phyloP scores from a whole-genome alignment of 208 protist species.

The Polymyxa betae region DNA sequence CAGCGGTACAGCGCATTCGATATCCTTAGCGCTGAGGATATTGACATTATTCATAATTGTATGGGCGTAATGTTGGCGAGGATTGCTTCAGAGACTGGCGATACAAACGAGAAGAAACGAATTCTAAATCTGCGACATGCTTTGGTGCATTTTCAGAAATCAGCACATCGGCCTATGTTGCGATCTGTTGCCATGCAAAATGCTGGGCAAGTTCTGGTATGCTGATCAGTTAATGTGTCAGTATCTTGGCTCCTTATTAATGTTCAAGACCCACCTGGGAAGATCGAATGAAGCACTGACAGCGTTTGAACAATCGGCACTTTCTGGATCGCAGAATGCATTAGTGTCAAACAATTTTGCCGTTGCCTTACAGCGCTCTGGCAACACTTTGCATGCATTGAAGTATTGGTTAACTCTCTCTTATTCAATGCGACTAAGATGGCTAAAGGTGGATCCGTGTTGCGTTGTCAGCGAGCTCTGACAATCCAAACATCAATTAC shows the following conservation, averaged over 20 bases:
- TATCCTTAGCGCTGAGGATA: neutral
- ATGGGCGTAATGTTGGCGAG: neutral
- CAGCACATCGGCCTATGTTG: neutral
- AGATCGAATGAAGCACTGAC: neutral
- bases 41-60: neutral
- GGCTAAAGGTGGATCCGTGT: neutral
- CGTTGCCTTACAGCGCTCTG: neutral
- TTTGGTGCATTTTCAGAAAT: constrained; percentile 7
- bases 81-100: neutral
- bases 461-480: neutral
- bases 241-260: too few relatives aligned
- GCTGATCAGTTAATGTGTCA: neutral
- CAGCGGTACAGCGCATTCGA: neutral
- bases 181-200: neutral
- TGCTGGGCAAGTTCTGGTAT: neutral
- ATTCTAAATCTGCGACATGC: neutral
- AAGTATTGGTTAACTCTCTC: neutral
- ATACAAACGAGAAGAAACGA: neutral
- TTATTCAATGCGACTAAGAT: neutral
- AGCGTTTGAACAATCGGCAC: neutral
- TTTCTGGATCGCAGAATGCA: neutral
- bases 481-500: neutral
- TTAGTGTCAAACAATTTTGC: constrained; percentile 25
- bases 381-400: constrained; percentile 1
- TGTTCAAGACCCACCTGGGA: neutral